phyloP scores from a whole-genome alignment of 257 asterid genomes.

The Solanum chiquidenum region DNA sequence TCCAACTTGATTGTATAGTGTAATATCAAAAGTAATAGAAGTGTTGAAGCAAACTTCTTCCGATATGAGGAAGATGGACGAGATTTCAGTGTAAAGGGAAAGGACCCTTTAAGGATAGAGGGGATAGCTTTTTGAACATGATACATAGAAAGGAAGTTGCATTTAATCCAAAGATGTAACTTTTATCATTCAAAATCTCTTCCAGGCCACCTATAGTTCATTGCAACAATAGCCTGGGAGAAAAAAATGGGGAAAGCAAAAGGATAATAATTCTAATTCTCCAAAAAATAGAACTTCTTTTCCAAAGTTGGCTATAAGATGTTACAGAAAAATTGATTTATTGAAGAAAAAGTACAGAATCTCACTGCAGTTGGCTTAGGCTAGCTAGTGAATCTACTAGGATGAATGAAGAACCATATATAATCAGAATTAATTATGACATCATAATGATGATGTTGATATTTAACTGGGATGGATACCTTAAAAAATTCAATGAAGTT shows the following conservation, averaged over 20 bases:
- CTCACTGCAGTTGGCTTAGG: background rate
- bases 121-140: background rate
- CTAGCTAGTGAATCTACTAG: background rate
- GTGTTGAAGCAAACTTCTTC: background rate
- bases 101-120: background rate
- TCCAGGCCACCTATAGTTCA: background rate
- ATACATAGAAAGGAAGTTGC: background rate
- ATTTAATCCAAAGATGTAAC: background rate
- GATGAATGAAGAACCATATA: background rate
- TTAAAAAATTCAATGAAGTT: constrained; percentile 46
- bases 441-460: background rate
- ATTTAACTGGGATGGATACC: constrained; percentile 9
- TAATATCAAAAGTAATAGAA: background rate
- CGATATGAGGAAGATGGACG: background rate
- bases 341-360: background rate
- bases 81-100: background rate
- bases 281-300: background rate
- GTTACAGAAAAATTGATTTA: background rate
- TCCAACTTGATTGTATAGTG: background rate
- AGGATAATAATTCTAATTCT: background rate
- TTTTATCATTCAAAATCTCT: background rate
- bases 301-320: background rate
- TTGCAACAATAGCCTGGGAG: background rate
- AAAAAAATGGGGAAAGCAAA: background rate
- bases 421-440: background rate